Evolutionary conservation across 768 basidiomycete genomes (phyloP).

Genomic region (Pisolithus microcarpus): DNA sequence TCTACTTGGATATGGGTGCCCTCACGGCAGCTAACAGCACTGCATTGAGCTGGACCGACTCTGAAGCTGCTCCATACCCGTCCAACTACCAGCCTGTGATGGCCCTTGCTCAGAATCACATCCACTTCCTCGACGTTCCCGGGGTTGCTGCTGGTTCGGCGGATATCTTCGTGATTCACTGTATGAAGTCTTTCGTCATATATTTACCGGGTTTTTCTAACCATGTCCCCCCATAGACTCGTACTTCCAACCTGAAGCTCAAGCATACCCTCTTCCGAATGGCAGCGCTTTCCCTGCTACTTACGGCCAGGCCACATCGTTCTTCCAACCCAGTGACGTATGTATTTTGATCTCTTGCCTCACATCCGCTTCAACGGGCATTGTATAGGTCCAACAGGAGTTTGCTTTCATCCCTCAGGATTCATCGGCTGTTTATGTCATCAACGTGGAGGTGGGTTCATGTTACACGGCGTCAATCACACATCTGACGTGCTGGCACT

Average conservation of each 20-base stretch:
- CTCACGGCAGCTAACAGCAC: constrained; percentile 54
- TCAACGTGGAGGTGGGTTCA: constrained; percentile 52
- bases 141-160: constrained; percentile 59
- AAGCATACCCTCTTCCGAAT: constrained; percentile 43
- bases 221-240: constrained; percentile 42
- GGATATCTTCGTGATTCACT: constrained; percentile 84
- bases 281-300: constrained; percentile 56
- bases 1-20: constrained; percentile 59
- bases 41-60: constrained; percentile 58
- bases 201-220: background rate
- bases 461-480: too few relatives aligned
- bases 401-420: constrained; percentile 77
- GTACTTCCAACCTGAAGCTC: constrained; percentile 68
- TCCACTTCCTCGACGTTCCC: constrained; percentile 75
- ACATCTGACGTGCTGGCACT: background rate
- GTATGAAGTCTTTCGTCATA: constrained; percentile 32
- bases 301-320: constrained; percentile 62
- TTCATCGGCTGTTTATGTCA: constrained; percentile 61
- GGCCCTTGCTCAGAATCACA: constrained; percentile 81
- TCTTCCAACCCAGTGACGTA: constrained; percentile 54
- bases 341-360: constrained; percentile 10
- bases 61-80: constrained; percentile 49
- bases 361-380: background rate
- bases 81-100: constrained; percentile 63
- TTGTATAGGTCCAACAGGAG: constrained; percentile 53